phyloP scores from a whole-genome alignment of 305 asterid genomes.

The Fraxinus angustifolia region DNA sequence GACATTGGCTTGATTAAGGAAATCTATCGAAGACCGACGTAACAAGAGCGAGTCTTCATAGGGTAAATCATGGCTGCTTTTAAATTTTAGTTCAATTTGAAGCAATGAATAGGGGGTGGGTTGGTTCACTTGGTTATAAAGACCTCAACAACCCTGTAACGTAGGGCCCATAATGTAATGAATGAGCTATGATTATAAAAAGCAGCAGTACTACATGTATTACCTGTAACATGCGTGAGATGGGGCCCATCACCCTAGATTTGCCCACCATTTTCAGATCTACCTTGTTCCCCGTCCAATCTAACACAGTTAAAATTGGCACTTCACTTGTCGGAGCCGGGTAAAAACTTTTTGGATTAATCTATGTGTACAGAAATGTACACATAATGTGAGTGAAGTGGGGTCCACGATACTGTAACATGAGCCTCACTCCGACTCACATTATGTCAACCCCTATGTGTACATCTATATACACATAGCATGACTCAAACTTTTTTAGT shows the following conservation, averaged over 20 bases:
- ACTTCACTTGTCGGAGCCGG: background rate
- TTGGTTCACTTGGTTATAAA: background rate
- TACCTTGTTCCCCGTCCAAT: background rate
- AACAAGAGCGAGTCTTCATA: background rate
- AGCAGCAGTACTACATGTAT: background rate
- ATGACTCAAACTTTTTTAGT: too few relatives aligned
- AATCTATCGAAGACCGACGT: too few relatives aligned
- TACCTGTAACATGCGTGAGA: background rate
- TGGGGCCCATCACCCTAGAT: background rate
- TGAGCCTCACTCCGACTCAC: too few relatives aligned
- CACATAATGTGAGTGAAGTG: too few relatives aligned
- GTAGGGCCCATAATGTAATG: background rate
- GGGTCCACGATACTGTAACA: too few relatives aligned
- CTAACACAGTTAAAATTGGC: background rate
- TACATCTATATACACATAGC: too few relatives aligned
- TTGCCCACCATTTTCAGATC: background rate
- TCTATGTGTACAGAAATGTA: too few relatives aligned
- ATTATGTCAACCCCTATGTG: too few relatives aligned
- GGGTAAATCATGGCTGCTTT: background rate
- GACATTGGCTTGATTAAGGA: background rate
- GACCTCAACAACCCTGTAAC: background rate
- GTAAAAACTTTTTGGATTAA: too few relatives aligned
- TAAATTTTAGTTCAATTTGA: background rate
- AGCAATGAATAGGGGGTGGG: background rate
- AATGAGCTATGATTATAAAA: background rate